Evolutionary conservation across 495 filamentous ascomycete genomes (phyloP).

Genomic region (Penicillium cataractarum): DNA sequence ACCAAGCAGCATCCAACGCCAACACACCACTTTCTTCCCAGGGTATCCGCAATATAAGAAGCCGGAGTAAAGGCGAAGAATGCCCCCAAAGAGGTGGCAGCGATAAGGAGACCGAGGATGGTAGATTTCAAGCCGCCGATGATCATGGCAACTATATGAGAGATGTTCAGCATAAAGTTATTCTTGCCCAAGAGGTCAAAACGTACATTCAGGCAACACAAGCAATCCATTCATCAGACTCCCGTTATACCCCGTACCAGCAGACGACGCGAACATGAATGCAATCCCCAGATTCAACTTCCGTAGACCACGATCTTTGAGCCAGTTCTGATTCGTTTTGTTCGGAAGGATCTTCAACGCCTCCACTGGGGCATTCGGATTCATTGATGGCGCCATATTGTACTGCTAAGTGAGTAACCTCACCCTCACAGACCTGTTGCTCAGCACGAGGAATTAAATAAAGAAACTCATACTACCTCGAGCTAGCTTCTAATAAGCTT

Average conservation of each 20-base stretch:
- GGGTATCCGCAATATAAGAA: conserved; percentile 27
- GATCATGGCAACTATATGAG: conserved; percentile 19
- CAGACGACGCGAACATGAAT: conserved; percentile 31
- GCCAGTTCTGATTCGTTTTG: conserved; percentile 28
- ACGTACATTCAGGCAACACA: conserved; percentile 31
- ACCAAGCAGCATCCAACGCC: conserved; percentile 18
- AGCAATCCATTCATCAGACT: conserved; percentile 33
- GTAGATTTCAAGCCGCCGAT: conserved; percentile 25
- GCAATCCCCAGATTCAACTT: conserved; percentile 29
- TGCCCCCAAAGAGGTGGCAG: conserved; percentile 27
- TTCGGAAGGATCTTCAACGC: conserved; percentile 24
- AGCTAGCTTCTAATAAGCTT: conserved; percentile 12
- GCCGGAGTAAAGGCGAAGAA: conserved; percentile 29
- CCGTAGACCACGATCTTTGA: conserved; percentile 29
- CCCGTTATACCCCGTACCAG: conserved; percentile 32
- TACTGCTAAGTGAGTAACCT: conserved; percentile 1
- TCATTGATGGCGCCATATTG: conserved; percentile 18
- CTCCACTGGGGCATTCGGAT: conserved; percentile 17
- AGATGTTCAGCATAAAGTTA: not conserved
- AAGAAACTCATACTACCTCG: conserved; percentile 11
- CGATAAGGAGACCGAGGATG: conserved; percentile 32
- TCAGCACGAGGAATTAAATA: not conserved
- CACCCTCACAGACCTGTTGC: not conserved
- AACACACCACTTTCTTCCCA: conserved; percentile 27
- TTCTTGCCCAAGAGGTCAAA: not conserved